These are phyloP conservation scores for Biscogniauxia mediterranea DNA, from an alignment of 2,329 filamentous ascomycete species.

Conservation along the genomic window DNA sequence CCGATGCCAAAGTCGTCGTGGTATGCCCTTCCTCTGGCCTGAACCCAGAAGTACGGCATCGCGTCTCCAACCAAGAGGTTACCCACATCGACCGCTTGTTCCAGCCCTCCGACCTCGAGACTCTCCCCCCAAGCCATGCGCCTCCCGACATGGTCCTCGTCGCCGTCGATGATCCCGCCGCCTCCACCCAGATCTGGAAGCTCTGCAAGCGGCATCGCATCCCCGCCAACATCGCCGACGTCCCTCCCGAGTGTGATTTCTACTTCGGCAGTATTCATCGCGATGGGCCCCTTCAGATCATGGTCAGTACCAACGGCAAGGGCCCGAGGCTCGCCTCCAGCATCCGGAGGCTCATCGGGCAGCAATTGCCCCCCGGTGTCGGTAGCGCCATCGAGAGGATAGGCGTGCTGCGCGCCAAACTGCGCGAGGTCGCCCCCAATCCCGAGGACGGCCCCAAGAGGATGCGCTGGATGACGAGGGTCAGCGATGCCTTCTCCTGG, in stretches of 20 bases:
- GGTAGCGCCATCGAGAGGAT: slow-evolving; percentile 85
- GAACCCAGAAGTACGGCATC: slow-evolving; percentile 83
- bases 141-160: slow-evolving; percentile 79
- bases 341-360: slow-evolving; percentile 79
- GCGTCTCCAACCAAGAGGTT: slow-evolving; percentile 73
- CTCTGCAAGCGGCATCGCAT: slow-evolving; percentile 83
- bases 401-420: slow-evolving; percentile 72
- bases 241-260: slow-evolving; percentile 95
- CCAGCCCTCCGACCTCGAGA: slow-evolving; percentile 80
- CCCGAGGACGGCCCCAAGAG: slow-evolving; percentile 75
- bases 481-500: slow-evolving; percentile 83
- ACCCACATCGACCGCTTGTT: slow-evolving; percentile 81
- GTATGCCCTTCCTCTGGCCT: slow-evolving; percentile 77
- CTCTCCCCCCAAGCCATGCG: slow-evolving; percentile 36
- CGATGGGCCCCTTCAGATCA: slow-evolving; percentile 92
- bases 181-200: slow-evolving; percentile 90
- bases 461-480: slow-evolving; percentile 94
- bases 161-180: slow-evolving; percentile 87
- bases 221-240: slow-evolving; percentile 93
- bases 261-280: slow-evolving; percentile 97
- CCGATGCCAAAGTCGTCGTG: slow-evolving; percentile 86
- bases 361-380: slow-evolving; percentile 70
- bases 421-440: slow-evolving; percentile 73
- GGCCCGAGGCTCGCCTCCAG: slow-evolving; percentile 87
- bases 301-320: slow-evolving; percentile 98